These are phyloP conservation scores for Physcia stellaris DNA, from an alignment of 495 filamentous ascomycete genomes.

Conservation along the genomic window DNA sequence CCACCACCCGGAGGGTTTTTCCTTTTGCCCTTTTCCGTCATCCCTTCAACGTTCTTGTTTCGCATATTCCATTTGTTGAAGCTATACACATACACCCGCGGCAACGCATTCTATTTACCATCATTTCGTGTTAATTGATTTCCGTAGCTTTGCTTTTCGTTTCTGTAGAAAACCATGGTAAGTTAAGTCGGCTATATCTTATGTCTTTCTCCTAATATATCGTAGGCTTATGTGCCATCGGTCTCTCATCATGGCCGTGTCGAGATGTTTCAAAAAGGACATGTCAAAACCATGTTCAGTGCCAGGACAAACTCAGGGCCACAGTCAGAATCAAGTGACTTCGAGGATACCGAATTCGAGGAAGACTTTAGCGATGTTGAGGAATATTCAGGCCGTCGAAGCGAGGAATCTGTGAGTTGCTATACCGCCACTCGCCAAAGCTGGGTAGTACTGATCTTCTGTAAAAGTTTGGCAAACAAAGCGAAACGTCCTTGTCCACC, in stretches of 20 bases:
- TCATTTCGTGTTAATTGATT: too few relatives aligned
- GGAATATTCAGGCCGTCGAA: slow-evolving; percentile 48
- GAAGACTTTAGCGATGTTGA: slow-evolving; percentile 50
- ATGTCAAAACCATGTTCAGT: slow-evolving; percentile 19
- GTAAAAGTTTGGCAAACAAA: slow-evolving; percentile 42
- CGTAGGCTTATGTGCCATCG: slow-evolving; percentile 20
- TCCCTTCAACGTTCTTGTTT: slow-evolving; percentile 2
- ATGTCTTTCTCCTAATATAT: background rate
- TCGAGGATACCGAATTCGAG: slow-evolving; percentile 62
- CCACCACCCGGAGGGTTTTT: slow-evolving; percentile 14
- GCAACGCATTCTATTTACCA: too few relatives aligned
- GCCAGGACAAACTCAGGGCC: slow-evolving; percentile 9
- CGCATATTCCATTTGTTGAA: background rate
- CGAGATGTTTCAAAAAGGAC: slow-evolving; percentile 30
- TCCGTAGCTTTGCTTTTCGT: too few relatives aligned
- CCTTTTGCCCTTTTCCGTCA: slow-evolving; percentile 12
- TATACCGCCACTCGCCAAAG: too few relatives aligned
- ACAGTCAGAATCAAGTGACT: slow-evolving; percentile 52
- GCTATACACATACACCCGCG: background rate
- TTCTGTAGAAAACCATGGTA: too few relatives aligned
- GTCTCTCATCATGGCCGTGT: slow-evolving; percentile 20
- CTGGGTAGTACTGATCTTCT: too few relatives aligned
- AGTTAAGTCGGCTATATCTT: background rate
- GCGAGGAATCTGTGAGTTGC: slow-evolving; percentile 56
- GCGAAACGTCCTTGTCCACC: slow-evolving; percentile 61